Evolutionary conservation across 169 alveolate species (phyloP), one percentile per base, ranked within the genome.

Genomic region (Babesia bovis): DNA sequence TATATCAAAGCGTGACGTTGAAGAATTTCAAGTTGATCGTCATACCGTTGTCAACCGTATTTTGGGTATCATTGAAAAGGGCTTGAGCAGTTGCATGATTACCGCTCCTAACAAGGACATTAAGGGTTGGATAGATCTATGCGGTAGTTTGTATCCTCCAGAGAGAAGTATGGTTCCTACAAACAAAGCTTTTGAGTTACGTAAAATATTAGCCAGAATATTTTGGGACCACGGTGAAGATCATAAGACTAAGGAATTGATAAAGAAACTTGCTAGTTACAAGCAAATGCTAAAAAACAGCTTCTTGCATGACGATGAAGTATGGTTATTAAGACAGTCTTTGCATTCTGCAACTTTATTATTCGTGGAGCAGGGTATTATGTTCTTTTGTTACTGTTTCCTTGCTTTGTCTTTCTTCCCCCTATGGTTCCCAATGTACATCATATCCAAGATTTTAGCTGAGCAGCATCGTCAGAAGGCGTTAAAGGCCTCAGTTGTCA

Each of bases 261-360:
- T 91, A 58, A 87, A 85, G 57, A 83, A 87, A 40, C 69, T 93
- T 44, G 63, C 90, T 21, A 85, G 87, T 40, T 93, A 93, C 83
- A 90, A 92, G 69, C 87, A 78, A 53, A 81, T 81, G 56, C 81
- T 93, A 44, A 53, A 85, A 63, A 82, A 82, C 26, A 77, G 91
- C 47, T 87, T 84, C 61, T 77, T 93, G 38, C 95, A 90, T 30
- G 96, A 93, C 73, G 91, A 86, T 40, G 96, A 93, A 59, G 95
- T 93, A 30, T 93, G 96, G 96, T 90, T 91, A 71, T 85, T 93
- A 58, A 92, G 91, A 81, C 96, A 93, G 57, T 91, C 96, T n/a
- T 58, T 91, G n/a, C 78, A 89, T 32, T 89, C 93, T n/a, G 95
- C 95, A n/a, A 84, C 91, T 1, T 66, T 90, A 59, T 73, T 74